These are phyloP conservation scores for Pseudogymnoascus sp. DNA, from an alignment of 2,329 filamentous ascomycete species.

Conservation along the genomic window DNA sequence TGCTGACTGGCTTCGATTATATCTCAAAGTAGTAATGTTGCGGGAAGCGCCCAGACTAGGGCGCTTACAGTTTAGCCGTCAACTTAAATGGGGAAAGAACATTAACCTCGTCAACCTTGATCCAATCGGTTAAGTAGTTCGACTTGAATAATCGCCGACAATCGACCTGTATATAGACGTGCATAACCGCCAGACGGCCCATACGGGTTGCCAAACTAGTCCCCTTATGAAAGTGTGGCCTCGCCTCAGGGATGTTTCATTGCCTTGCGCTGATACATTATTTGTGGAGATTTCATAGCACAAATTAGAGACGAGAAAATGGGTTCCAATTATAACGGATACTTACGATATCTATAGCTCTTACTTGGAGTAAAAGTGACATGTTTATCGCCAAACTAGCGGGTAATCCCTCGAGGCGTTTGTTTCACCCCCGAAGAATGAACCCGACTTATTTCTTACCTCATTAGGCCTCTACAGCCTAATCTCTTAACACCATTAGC, in stretches of 20 bases:
- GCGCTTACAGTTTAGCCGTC: not conserved
- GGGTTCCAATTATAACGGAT: not conserved
- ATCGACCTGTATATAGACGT: not conserved
- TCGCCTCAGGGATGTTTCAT: not conserved
- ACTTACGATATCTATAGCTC: not conserved
- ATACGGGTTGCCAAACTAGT: not conserved
- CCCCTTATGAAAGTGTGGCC: not conserved
- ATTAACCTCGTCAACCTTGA: not conserved
- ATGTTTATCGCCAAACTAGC: not conserved
- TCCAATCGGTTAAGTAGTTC: not conserved
- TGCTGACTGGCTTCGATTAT: not conserved
- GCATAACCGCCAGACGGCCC: not conserved
- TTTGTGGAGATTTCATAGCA: not conserved
- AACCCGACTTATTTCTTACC: not conserved
- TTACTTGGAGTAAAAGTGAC: not conserved
- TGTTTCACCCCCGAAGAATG: not conserved
- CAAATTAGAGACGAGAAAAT: not conserved
- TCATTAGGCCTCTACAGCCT: not conserved
- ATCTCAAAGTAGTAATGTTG: not conserved
- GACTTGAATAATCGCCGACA: not conserved
- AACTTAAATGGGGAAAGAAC: not conserved
- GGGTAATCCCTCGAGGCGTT: not conserved
- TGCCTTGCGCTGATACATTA: not conserved
- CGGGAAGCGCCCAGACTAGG: not conserved
- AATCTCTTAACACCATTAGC: not conserved